Percentiles rank a stretch among this genome's conserved stretches.
Evolutionary conservation across 208 protist genomes (phyloP).

Genomic region (Leishmania braziliensis): DNA sequence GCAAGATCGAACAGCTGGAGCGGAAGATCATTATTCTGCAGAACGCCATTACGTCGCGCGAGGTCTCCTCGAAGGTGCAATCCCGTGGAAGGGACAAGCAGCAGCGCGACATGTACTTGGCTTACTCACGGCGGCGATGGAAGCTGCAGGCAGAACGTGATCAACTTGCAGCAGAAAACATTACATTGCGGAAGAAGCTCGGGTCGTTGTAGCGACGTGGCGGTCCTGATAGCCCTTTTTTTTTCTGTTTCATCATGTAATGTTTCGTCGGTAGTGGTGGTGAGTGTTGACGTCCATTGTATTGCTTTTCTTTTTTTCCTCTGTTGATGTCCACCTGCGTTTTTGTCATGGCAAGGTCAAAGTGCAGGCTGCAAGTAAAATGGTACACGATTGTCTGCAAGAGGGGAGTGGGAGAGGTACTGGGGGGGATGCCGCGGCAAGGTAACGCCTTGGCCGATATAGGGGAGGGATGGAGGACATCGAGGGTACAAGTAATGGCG

Average conservation of each 20-base stretch:
- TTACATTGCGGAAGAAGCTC: conserved; percentile 29
- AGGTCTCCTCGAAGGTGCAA: conserved; percentile 57
- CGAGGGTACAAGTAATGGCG: background rate
- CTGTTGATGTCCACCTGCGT: background rate
- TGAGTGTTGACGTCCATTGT: background rate
- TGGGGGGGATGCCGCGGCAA: background rate
- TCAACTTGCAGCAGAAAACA: conserved; percentile 58
- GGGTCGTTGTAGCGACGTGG: conserved; percentile 11
- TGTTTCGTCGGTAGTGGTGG: background rate
- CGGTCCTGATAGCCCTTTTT: background rate
- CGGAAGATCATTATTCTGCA: conserved; percentile 71
- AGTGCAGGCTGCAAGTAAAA: background rate
- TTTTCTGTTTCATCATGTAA: background rate
- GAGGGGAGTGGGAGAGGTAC: too few species aligned
- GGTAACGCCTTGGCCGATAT: background rate
- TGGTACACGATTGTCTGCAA: background rate
- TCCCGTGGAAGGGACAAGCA: conserved; percentile 39
- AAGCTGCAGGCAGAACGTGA: conserved; percentile 63
- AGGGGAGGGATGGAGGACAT: background rate
- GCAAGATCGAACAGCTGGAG: conserved; percentile 76
- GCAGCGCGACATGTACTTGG: conserved; percentile 61
- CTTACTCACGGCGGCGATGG: conserved; percentile 10
- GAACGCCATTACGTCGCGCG: conserved; percentile 67
- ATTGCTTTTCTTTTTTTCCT: background rate
- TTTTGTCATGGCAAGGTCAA: background rate